Percentiles rank a stretch among this genome's conserved stretches.
phyloP scores from a whole-genome alignment of 1,284 basidiomycete genomes.

The Gomphus bonarii region DNA sequence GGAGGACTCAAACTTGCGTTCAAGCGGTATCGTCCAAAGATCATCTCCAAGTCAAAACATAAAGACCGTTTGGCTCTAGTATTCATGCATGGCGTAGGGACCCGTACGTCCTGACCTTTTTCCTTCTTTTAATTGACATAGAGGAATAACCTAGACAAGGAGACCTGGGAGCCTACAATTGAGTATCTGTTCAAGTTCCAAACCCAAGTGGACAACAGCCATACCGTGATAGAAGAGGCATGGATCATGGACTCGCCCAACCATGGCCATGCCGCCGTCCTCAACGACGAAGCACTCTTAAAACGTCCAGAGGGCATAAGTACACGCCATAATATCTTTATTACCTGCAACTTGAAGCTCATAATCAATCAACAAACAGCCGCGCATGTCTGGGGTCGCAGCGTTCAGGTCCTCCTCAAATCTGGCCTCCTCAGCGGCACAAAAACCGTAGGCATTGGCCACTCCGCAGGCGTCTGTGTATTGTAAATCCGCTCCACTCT shows the following conservation, averaged over 20 bases:
- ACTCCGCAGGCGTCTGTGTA: constrained; percentile 53
- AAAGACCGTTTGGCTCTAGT: too few relatives aligned
- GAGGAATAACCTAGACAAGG: constrained; percentile 31
- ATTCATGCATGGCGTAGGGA: too few relatives aligned
- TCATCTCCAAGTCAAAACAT: too few relatives aligned
- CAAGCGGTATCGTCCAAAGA: too few relatives aligned
- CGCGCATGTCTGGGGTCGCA: too few relatives aligned
- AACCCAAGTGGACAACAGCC: constrained; percentile 13
- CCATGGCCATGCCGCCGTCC: constrained; percentile 38
- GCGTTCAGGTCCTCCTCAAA: too few relatives aligned
- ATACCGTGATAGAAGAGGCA: constrained; percentile 29
- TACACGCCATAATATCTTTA: constrained; percentile 10
- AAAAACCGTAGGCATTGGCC: constrained; percentile 47
- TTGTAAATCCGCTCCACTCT: constrained; percentile 10
- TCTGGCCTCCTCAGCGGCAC: constrained; percentile 16
- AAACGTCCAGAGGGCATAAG: constrained; percentile 32
- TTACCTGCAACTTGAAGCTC: not conserved
- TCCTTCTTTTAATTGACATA: too few relatives aligned
- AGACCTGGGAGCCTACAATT: constrained; percentile 43
- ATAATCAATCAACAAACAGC: too few relatives aligned
- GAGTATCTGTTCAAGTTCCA: constrained; percentile 30
- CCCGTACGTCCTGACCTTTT: too few relatives aligned
- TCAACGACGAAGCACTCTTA: constrained; percentile 34
- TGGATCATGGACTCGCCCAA: constrained; percentile 46
- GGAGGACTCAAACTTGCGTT: too few relatives aligned